Conservation (phyloP, 441 rosid species). For the Brassica balearica region DNA sequence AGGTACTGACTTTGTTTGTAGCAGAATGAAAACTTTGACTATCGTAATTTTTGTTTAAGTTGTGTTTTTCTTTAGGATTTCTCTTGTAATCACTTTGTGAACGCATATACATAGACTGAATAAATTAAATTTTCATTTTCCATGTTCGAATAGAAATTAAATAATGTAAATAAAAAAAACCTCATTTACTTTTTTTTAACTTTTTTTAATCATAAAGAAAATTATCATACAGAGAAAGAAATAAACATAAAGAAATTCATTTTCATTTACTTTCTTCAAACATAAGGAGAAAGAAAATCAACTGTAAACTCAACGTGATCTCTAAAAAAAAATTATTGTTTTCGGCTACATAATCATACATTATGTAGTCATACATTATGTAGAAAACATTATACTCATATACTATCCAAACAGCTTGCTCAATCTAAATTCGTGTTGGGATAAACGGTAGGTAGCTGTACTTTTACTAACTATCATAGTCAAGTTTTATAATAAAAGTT, state of each 20-base stretch:
- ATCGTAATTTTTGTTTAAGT: not conserved
- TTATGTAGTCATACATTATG: not conserved
- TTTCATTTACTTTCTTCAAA: not conserved
- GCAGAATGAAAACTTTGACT: slow-evolving; percentile 45
- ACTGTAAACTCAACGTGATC: not conserved
- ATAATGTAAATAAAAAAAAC: not conserved
- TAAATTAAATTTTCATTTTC: slow-evolving; percentile 1
- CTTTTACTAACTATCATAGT: not conserved
- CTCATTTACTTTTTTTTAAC: too few species aligned
- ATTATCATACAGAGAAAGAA: not conserved
- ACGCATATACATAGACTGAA: not conserved
- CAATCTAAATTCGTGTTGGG: not conserved
- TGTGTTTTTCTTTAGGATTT: slow-evolving; percentile 20
- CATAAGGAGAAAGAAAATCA: not conserved
- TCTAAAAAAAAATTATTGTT: not conserved
- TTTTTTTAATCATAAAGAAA: not conserved
- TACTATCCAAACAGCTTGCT: not conserved
- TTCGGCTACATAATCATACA: not conserved
- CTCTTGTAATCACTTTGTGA: slow-evolving; percentile 2
- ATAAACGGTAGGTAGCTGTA: not conserved
- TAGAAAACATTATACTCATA: not conserved
- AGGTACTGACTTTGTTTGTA: slow-evolving; percentile 40
- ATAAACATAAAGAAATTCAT: not conserved
- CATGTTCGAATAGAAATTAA: not conserved
- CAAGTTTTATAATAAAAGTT: too few species aligned